A percentile compares a stretch with the other conserved stretches of the same genome.
phyloP scores from a whole-genome alignment of 2,329 filamentous ascomycete species.

The Drechslera avenae region DNA sequence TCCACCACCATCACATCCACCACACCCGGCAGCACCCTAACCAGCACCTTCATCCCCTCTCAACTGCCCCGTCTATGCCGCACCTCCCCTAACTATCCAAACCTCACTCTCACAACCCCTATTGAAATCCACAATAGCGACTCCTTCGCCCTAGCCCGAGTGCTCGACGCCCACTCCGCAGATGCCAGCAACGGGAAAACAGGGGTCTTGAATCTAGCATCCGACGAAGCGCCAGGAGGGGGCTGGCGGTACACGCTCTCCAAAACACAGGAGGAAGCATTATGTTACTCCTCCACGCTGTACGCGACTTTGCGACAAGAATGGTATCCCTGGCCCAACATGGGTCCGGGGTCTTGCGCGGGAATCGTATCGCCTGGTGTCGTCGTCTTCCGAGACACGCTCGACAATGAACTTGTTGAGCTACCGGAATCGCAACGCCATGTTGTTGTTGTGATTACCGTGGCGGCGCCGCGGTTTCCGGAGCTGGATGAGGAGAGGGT shows the following conservation, averaged over 20 bases:
- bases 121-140: constrained; percentile 26
- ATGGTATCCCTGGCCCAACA: constrained; percentile 36
- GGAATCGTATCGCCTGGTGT: constrained; percentile 27
- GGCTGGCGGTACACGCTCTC: constrained; percentile 31
- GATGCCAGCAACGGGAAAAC: constrained; percentile 10
- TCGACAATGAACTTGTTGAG: constrained; percentile 21
- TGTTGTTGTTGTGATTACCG: constrained; percentile 25
- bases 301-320: constrained; percentile 23
- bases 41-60: constrained; percentile 21
- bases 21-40: constrained; percentile 18
- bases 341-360: constrained; percentile 20
- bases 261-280: constrained; percentile 29
- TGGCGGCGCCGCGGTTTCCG: constrained; percentile 24
- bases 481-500: constrained; percentile 8
- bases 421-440: constrained; percentile 14
- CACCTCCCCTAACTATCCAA: background rate
- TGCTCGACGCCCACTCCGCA: background rate
- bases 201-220: constrained; percentile 29
- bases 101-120: constrained; percentile 8
- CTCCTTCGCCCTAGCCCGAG: constrained; percentile 25
- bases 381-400: constrained; percentile 29
- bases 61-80: constrained; percentile 22
- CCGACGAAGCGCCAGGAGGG: constrained; percentile 25
- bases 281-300: constrained; percentile 32
- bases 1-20: constrained; percentile 17